Percentiles rank a stretch among this genome's conserved stretches.
phyloP scores from a whole-genome alignment of 1,284 basidiomycete species.

The Fistulinella cinereoalba region DNA sequence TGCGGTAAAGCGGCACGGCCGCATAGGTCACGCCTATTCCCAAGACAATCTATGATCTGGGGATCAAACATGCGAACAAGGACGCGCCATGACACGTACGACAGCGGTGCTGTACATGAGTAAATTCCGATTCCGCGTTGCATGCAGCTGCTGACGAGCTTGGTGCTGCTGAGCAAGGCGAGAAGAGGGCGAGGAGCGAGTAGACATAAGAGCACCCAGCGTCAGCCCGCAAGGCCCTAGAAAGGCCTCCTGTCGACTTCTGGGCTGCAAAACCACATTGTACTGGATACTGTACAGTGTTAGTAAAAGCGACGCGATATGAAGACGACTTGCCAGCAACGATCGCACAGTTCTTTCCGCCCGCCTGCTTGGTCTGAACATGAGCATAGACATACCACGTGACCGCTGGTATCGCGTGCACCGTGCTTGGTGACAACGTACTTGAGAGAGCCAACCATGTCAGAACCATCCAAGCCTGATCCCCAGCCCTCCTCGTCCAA shows the following conservation, averaged over 20 bases:
- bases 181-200: slow-evolving; percentile 4
- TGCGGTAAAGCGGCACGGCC: slow-evolving; percentile 94
- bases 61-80: slow-evolving; percentile 2
- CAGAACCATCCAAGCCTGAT: slow-evolving; percentile 11
- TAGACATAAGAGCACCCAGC: slow-evolving; percentile 8
- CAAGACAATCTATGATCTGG: slow-evolving; percentile 62
- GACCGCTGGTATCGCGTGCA: slow-evolving; percentile 9
- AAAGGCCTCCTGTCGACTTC: too few species aligned
- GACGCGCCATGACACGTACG: slow-evolving; percentile 42
- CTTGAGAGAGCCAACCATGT: too few species aligned
- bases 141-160: slow-evolving; percentile 38
- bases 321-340: slow-evolving; percentile 5
- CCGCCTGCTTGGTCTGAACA: too few species aligned
- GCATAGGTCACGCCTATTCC: slow-evolving; percentile 90
- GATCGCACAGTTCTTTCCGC: too few species aligned
- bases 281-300: background rate
- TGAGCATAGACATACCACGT: slow-evolving; percentile 16
- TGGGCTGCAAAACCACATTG: too few species aligned
- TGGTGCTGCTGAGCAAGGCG: slow-evolving; percentile 21
- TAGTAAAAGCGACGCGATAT: background rate
- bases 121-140: slow-evolving; percentile 64
- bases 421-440: slow-evolving; percentile 2
- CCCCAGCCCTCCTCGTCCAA: slow-evolving; percentile 26
- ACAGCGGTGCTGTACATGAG: slow-evolving; percentile 80
- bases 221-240: too few species aligned